Percentiles rank a stretch among this genome's conserved stretches.
Evolutionary conservation across 805 yeast species (phyloP).

Genomic region (Candida ovalis): DNA sequence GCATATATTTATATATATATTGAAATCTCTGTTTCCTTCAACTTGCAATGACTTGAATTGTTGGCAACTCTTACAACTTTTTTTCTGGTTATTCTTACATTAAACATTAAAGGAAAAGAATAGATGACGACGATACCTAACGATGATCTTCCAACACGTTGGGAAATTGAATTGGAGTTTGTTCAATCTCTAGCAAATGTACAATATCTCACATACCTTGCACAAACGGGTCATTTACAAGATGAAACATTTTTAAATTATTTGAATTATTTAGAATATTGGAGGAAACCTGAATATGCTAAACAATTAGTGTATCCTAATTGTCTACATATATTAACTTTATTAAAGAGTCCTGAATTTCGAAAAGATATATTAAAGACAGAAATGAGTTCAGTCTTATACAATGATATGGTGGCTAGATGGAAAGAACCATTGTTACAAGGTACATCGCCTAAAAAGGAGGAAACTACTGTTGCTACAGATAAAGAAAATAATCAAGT

Average conservation of each 20-base stretch:
- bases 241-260: slow-evolving; percentile 71
- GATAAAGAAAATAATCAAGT: not conserved
- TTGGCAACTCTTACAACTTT: no score
- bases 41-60: no score
- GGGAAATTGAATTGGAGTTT: slow-evolving; percentile 91
- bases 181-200: slow-evolving; percentile 90
- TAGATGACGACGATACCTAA: slow-evolving; percentile 3
- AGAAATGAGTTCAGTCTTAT: slow-evolving; percentile 52
- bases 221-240: slow-evolving; percentile 75
- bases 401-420: slow-evolving; percentile 73
- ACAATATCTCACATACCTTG: slow-evolving; percentile 80
- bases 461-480: not conserved
- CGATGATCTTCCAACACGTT: slow-evolving; percentile 61
- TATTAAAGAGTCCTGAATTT: slow-evolving; percentile 51
- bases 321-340: slow-evolving; percentile 73
- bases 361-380: slow-evolving; percentile 53
- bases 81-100: no score
- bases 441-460: slow-evolving; percentile 3
- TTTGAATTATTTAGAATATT: slow-evolving; percentile 76
- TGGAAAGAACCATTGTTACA: slow-evolving; percentile 47
- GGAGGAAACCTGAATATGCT: slow-evolving; percentile 72
- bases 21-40: no score
- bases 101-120: not conserved
- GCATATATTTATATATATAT: no score
- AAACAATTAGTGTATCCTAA: slow-evolving; percentile 79